Evolutionary conservation across 768 basidiomycete species (phyloP), one percentile per base, ranked within the genome.

Genomic region (Nevesoporus exiguus): DNA sequence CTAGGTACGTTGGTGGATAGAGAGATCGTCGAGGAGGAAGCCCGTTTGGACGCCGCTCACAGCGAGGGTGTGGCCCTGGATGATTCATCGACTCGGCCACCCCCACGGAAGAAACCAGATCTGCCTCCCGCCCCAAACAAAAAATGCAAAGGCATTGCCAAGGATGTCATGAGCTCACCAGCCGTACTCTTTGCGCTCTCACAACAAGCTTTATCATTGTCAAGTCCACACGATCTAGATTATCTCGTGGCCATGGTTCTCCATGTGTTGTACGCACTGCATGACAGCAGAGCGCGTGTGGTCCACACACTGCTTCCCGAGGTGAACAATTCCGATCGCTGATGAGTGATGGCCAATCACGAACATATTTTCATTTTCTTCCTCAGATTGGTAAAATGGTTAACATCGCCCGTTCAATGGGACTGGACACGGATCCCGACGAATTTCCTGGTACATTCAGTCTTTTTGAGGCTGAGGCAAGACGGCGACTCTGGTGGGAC

Each of bases 401-500:
- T 49, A 85, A 81, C 57, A 66, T 81, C 7, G 86, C 86, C 10
- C 77, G 85, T 7, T 73, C 73, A 52, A 80, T 88, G 74, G 86
- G 85, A 1, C 75, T 90, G 8, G 77, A 75, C 14, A 69, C 71
- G 27, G 87, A 89, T 59, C 81, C 83, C 0, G 81, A 80, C 56
- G 80, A 80, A 55, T 74, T 74, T 53, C 70, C 75, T 0, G 74
- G 75, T 27, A 77, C 66, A 61, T 80, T 78, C 59, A 74, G 60
- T 41, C 67, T 80, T 2, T 82, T 79, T 43, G 77, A 83, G 45
- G 77, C 77, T 11, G 80, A 81, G 67, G 70, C 76, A 46, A 70
- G 83, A 51, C 68, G 81, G 53, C 70, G 83, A 57, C 67, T 88
- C 7, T 90, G 90, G 87, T 92, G 90, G 90, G 85, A 88, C 49